Evolutionary conservation across 495 filamentous ascomycete species (phyloP), one percentile per base, ranked within the genome.

Genomic region (Annulohypoxylon maeteangense): DNA sequence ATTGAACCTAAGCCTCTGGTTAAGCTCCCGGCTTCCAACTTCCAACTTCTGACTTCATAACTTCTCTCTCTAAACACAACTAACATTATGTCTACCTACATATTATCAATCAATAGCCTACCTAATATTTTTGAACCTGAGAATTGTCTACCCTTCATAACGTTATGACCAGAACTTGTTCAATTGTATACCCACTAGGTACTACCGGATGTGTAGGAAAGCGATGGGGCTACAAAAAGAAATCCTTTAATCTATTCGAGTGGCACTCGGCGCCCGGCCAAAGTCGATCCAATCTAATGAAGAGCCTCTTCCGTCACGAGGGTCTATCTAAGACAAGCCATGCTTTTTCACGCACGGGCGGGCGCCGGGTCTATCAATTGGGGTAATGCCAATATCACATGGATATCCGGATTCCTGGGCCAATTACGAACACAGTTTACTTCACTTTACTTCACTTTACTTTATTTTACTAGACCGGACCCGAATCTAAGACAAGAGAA

Each of bases 301-400:
- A 67, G 65, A 72, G 70, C 70, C 61, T 73, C 70, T 65, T 64
- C 64, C 61, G 70, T 53, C 51, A 67, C 69, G 63, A 47, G 54
- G 56, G 36, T 47, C 16, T 31, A 50, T 58, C 47, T 18, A 65
- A 38, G 27, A 56, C 55, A 42, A 60, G 22, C 54, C 44, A 29
- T 45, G 16, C 14, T 25, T 44, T 62, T 55, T 20, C 45, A n/a
- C n/a, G n/a, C 20, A 23, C 45, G 48, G 58, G 62, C 58, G 36
- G 50, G 25, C 23, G 8, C 25, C 23, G 22, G 18, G 16, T 63
- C 34, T 54, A 42, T 54, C 61, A 40, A 32, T 27, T 40, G 12
- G 7, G 27, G 44, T 50, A 45, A 48, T 23, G 2, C 18, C 45
- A 23, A 23, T 22, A 48, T 25, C 36, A 40, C 36, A 40, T 14